Conservation (phyloP, 768 basidiomycete species). For the Trametes gibbosa region DNA sequence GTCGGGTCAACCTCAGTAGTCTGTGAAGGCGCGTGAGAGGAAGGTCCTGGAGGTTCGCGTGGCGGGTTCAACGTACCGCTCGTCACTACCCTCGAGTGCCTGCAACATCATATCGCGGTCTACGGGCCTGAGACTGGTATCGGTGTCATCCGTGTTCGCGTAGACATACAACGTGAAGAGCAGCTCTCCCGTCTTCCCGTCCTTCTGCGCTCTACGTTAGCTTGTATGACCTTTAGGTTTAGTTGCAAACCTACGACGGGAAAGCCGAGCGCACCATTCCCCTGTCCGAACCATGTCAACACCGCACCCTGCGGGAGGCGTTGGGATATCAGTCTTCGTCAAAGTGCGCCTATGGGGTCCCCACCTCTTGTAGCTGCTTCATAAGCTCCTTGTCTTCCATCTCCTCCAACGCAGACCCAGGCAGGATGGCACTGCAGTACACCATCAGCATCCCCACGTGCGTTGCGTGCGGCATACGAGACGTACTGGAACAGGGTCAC, state of each 20-base stretch:
- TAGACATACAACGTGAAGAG: constrained; percentile 10
- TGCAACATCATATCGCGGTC: constrained; percentile 6
- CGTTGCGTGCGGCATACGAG: neutral
- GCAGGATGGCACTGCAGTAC: constrained; percentile 9
- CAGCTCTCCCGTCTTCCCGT: constrained; percentile 1
- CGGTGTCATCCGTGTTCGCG: neutral
- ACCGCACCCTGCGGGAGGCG: constrained; percentile 9
- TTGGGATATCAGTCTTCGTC: neutral
- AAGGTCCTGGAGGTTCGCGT: neutral
- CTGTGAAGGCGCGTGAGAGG: neutral
- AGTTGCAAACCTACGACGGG: constrained; percentile 10
- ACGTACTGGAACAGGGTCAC: constrained; percentile 22
- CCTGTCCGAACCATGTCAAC: constrained; percentile 13
- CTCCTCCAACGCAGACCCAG: constrained; percentile 4
- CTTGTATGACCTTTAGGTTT: neutral
- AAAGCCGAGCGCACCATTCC: constrained; percentile 18
- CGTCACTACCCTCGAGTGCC: constrained; percentile 15
- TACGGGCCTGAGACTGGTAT: neutral
- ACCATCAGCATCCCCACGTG: neutral
- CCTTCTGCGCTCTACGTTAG: neutral
- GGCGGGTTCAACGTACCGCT: constrained; percentile 9
- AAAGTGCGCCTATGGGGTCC: neutral
- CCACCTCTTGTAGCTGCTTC: constrained; percentile 5
- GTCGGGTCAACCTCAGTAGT: constrained; percentile 17
- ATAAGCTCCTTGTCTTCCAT: constrained; percentile 10